Conservation (phyloP, 805 yeast genomes). For the Candida coquimbonensis region DNA sequence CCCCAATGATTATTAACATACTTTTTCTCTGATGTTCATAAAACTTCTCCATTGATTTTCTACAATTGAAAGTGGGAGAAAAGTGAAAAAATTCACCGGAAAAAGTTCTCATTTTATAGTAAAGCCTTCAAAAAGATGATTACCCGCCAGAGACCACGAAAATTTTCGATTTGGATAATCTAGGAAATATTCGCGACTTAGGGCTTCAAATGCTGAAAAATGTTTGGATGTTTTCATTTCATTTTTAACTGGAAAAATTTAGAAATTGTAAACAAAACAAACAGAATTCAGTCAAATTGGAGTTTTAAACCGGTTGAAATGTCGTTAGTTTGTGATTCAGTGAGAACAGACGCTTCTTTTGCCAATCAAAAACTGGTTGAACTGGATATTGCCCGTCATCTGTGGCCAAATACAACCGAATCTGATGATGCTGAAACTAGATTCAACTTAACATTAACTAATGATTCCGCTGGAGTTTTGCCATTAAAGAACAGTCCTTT, state of each 20-base stretch:
- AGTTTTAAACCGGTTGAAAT: neutral
- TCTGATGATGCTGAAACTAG: slow-evolving; percentile 16
- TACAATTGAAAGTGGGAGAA: neutral
- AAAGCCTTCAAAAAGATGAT: neutral
- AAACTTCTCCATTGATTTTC: neutral
- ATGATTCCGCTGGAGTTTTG: slow-evolving; percentile 16
- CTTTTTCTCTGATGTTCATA: slow-evolving; percentile 1
- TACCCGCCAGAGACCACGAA: neutral
- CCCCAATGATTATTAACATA: neutral
- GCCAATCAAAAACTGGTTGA: slow-evolving; percentile 4
- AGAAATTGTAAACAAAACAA: slow-evolving; percentile 4
- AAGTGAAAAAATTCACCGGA: neutral
- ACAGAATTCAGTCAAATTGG: too few species aligned
- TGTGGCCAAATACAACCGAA: slow-evolving; percentile 11
- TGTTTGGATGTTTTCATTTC: neutral
- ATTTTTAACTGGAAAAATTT: neutral
- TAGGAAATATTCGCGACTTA: neutral
- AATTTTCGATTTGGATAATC: neutral
- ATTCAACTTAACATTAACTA: slow-evolving; percentile 13
- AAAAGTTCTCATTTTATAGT: neutral
- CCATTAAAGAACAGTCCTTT: neutral
- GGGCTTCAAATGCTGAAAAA: neutral
- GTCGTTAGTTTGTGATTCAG: slow-evolving; percentile 10
- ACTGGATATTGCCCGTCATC: slow-evolving; percentile 19
- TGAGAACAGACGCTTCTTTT: slow-evolving; percentile 4